Base-by-base conservation (phyloP, 1,284 basidiomycete species). In the Naganishia albida region DNA sequence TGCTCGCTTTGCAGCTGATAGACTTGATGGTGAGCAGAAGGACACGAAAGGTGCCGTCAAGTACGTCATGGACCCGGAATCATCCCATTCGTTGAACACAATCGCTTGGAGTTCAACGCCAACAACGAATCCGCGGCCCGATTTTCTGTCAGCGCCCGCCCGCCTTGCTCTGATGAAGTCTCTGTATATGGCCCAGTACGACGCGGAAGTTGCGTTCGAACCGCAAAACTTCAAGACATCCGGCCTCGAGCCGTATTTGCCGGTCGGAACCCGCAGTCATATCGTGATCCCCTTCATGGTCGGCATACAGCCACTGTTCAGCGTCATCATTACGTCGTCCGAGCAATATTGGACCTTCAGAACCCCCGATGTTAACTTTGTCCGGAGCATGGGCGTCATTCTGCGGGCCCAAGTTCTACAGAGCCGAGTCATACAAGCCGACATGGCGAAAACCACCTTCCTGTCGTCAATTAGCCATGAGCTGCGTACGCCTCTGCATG, bases 401-500 rank as follows among this genome's bases (percentile, higher is more conserved):
- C 62, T 72, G 12, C 66, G 69, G 23, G 70, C 71, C 1, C 62
- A 69, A 23, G 44, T 70, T 25, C 30, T 73, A 28, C 71, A 72
- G 25, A 44, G 63, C 20, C 56, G 72, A 12, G 69, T 73, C 2
- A 53, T 72, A 25, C 68, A 71, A 39, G 73, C 72, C 3, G 74
- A 76, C 39, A 69, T 69, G 12, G 72, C 72, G 7, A 75, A 77
- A 63, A 70, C 74, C 7, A 69, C 71, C 0, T 77, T 77, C 62
- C 68, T 76, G 7, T 73, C 72, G 1, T 74, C 73, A 15, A 73
- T 76, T 52, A 70, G 68, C 43, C 75, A 76, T 65, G 75, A 76
- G 57, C 68, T 76, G 7, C 70, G 75, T 0, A 75, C 74, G 1
- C 75, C 75, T 0, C 68, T 74, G 65, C 72, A 75, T 62, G 71